Percentiles rank a stretch among this genome's conserved stretches.
These are phyloP conservation scores for Xylariaceae sp. DNA, from an alignment of 2,329 filamentous ascomycete genomes.

Conservation along the genomic window DNA sequence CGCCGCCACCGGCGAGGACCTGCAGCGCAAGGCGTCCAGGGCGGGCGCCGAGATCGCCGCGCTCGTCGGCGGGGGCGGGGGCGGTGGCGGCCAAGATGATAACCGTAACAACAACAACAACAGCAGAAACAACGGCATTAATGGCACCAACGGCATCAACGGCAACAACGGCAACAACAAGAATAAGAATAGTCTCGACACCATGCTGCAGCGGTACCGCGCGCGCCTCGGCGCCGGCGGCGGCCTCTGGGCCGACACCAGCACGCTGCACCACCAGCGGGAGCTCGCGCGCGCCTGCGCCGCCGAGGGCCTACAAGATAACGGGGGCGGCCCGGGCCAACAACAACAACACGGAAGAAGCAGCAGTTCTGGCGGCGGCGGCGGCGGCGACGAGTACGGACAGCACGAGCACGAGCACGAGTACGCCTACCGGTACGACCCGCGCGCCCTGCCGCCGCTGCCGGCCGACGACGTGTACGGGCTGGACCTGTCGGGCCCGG, in stretches of 20 bases:
- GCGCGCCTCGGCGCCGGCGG: conserved; percentile 1
- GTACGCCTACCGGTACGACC: conserved; percentile 12
- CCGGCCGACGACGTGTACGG: conserved; percentile 5
- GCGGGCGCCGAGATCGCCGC: conserved; percentile 5
- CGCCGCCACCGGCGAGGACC: conserved; percentile 1
- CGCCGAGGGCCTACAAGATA: not conserved
- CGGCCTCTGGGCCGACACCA: conserved; percentile 26
- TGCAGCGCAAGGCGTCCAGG: conserved; percentile 2
- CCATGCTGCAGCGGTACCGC: not conserved
- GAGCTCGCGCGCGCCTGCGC: not conserved
- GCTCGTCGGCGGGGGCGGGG: conserved; percentile 2
- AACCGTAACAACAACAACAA: not conserved
- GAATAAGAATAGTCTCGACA: not conserved
- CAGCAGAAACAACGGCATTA: too few relatives aligned
- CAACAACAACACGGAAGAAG: too few relatives aligned
- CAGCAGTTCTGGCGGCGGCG: too few relatives aligned
- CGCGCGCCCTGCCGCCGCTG: conserved; percentile 16
- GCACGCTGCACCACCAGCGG: conserved; percentile 21
- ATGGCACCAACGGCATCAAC: not conserved
- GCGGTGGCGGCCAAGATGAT: not conserved
- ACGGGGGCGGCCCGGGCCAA: too few relatives aligned
- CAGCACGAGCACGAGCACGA: not conserved
- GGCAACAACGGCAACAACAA: not conserved
- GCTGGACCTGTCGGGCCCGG: conserved; percentile 24
- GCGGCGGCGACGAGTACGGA: not conserved